Base-by-base conservation (phyloP, 225 moss, liverwort and hornwort species). In the Bryoerythrophyllum caledonicum region DNA sequence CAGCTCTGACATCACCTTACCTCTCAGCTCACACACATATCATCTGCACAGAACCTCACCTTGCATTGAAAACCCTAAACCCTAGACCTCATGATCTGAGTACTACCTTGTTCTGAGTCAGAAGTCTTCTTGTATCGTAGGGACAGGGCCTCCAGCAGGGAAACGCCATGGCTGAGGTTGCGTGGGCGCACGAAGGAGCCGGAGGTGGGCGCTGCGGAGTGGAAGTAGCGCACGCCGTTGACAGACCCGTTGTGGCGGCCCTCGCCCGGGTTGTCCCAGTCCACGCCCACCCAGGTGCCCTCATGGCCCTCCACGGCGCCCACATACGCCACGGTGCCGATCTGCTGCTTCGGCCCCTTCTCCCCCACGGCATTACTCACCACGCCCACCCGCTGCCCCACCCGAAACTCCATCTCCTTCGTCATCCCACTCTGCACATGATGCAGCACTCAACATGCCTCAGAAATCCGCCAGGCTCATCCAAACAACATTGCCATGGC, bases 201-300 rank as follows among this genome's bases (percentile, higher is more conserved):
- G n/a, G 90, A 87, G 60, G 67, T 63, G 24, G 73, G 68, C n/a
- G 13, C 32, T 59, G 74, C 70, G 44, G 95, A 86, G 52, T 89
- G 83, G 30, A 99, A 99, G 81, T 95, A 99, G 61, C 80, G 86
- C 65, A 87, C 90, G 4, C 91, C 93, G 63, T 99, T 87, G 41
- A 93, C 90, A 14, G 88, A 89, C 54, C 99, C 99, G 79, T 92
- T 87, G 74, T 99, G 99, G 55, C 94, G 95, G 27, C 95, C 95
- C 26, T 85, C 87, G 34, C 84, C 87, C 4, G 32, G 4, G 73
- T n/a, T 82, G 75, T 99, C 95, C 99, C 99, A 99, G 21, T 99
- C 95, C 56, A 99, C 95, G 56, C 99, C 99, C 20, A 95, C 85
- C 99, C 99, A 99, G 40, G 65, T 48, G 60, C 93, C 95, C 25